Evolutionary conservation across 257 asterid species (phyloP), one percentile per base, ranked within the genome.

Genomic region (Solanum bulbocastanum): DNA sequence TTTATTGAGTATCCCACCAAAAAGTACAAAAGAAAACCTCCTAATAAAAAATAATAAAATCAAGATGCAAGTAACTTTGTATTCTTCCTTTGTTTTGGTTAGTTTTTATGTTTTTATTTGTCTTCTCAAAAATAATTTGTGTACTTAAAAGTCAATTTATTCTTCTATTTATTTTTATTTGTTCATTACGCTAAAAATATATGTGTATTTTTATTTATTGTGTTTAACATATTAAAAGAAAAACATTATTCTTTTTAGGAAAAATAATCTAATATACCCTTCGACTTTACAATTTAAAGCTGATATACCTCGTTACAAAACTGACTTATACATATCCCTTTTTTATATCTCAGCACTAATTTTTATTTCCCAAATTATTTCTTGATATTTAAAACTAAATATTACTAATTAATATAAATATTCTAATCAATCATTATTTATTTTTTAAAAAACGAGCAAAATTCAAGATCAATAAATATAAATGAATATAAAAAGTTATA

Each of bases 371-470:
- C 25, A 56, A 20, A 56, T 56, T 23, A 23, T 60, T 60, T 60
- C 25, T 60, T 4, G 2, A 23, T 20, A 23, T 23, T 60, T 60
- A 4, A 22, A 4, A 60, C 10, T 60, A 60, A 60, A 60, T 9
- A 60, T 8, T 23, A 18, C 0, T 18, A 60, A 60, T 60, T 60
- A 0, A 9, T 60, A 60, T 23, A 23, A 22, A 60, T 60, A 60
- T 58, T 58, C 0, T 58, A 23, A 58, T 60, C 3, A 0, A 60
- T 60, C 2, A 60, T 58, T 20, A 58, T 62, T 60, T 20, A 60
- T n/a, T n/a, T 65, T 25, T 25, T 62, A 0, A 10, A 5, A 0
- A 11, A 25, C 3, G 0, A 5, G 3, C 1, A 65, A n/a, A 10
- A 8, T 60, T 60, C 6, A 60, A 23, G 3, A 2, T 1, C 0